Conservation (phyloP, 495 filamentous ascomycete species). For the Bryoglossum gracile region DNA sequence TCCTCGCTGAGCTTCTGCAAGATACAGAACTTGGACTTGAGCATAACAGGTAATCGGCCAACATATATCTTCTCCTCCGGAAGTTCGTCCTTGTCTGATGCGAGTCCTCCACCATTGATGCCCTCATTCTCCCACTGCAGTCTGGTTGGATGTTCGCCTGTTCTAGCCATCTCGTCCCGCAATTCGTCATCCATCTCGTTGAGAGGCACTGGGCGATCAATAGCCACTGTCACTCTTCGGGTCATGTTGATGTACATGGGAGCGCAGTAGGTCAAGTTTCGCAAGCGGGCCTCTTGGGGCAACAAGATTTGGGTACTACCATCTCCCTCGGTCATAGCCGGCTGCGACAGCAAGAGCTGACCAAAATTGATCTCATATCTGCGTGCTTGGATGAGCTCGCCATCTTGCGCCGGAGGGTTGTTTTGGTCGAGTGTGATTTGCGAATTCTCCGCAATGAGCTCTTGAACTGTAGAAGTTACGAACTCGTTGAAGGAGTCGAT, state of each 20-base stretch:
- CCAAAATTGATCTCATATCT: conserved; percentile 93
- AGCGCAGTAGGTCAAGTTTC: conserved; percentile 90
- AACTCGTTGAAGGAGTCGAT: conserved; percentile 98
- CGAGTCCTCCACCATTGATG: conserved; percentile 32
- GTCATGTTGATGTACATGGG: conserved; percentile 81
- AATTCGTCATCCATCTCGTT: conserved; percentile 58
- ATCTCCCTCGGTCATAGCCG: conserved; percentile 85
- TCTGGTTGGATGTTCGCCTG: conserved; percentile 44
- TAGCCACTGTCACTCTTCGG: conserved; percentile 70
- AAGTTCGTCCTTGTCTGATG: conserved; percentile 38
- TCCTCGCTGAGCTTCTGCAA: conserved; percentile 73
- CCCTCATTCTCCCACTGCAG: conserved; percentile 53
- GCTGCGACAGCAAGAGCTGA: conserved; percentile 71
- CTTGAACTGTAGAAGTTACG: conserved; percentile 82
- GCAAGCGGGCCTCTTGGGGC: conserved; percentile 87
- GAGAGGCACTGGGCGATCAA: conserved; percentile 60
- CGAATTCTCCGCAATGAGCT: conserved; percentile 82
- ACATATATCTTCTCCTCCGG: conserved; percentile 40
- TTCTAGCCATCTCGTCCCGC: conserved; percentile 37
- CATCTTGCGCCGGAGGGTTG: conserved; percentile 60
- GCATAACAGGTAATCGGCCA: conserved; percentile 94
- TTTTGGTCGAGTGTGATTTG: conserved; percentile 84
- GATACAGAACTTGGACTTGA: conserved; percentile 90
- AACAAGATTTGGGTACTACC: conserved; percentile 73
- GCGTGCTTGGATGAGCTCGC: conserved; percentile 70